These are phyloP conservation scores for Dothidotthia symphoricarpi DNA, from an alignment of 2,329 filamentous ascomycete genomes.

Conservation along the genomic window DNA sequence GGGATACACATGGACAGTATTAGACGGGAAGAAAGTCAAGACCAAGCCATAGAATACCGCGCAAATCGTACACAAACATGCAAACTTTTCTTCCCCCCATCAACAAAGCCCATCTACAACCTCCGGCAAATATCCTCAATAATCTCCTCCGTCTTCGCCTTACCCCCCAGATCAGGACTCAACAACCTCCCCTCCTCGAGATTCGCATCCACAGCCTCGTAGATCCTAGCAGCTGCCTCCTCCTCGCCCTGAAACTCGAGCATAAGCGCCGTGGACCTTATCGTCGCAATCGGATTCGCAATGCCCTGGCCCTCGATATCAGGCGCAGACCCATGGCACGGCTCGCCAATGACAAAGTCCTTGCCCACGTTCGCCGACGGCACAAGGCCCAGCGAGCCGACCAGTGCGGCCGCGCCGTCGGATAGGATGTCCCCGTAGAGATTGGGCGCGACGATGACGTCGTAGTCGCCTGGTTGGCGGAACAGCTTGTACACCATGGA, in stretches of 20 bases:
- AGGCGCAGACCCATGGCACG: constrained; percentile 92
- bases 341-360: constrained; percentile 93
- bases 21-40: no score
- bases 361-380: constrained; percentile 94
- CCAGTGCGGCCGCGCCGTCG: constrained; percentile 89
- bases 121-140: constrained; percentile 81
- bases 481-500: constrained; percentile 99
- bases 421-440: constrained; percentile 96
- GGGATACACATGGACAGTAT: no score
- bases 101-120: no score
- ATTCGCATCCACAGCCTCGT: constrained; percentile 87
- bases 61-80: no score
- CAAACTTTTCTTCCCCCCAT: no score
- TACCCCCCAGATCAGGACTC: constrained; percentile 87
- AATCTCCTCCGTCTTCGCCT: constrained; percentile 80
- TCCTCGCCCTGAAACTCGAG: constrained; percentile 91
- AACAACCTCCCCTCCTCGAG: constrained; percentile 78
- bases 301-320: constrained; percentile 93
- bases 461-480: constrained; percentile 90
- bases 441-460: constrained; percentile 97
- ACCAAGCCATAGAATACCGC: no score
- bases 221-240: constrained; percentile 82
- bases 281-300: constrained; percentile 93
- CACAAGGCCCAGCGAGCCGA: constrained; percentile 87
- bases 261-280: constrained; percentile 90